A percentile compares a stretch with the other conserved stretches of the same genome.
phyloP scores from a whole-genome alignment of 1,284 basidiomycete species.

The Fomitopsis palustris region DNA sequence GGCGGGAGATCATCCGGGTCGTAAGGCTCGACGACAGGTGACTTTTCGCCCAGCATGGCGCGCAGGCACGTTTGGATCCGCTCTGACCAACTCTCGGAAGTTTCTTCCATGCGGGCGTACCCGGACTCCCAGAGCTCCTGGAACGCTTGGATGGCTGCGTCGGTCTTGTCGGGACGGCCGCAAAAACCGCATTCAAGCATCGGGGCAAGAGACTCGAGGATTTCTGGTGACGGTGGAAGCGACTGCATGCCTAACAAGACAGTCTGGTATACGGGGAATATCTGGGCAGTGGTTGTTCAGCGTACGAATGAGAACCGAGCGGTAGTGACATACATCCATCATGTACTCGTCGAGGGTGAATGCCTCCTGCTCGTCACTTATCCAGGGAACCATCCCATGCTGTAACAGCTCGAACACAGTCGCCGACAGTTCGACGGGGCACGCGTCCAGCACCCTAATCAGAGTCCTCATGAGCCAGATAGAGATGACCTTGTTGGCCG shows the following conservation, averaged over 20 bases:
- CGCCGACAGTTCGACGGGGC: constrained; percentile 43
- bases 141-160: constrained; percentile 43
- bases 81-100: constrained; percentile 47
- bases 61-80: constrained; percentile 17
- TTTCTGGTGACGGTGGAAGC: constrained; percentile 34
- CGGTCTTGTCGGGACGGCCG: constrained; percentile 42
- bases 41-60: constrained; percentile 12
- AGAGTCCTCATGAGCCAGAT: constrained; percentile 62
- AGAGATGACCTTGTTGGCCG: constrained; percentile 45
- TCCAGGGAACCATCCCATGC: constrained; percentile 59
- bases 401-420: constrained; percentile 44
- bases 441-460: constrained; percentile 47
- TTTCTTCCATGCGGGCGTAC: constrained; percentile 37
- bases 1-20: constrained; percentile 12
- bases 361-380: constrained; percentile 51
- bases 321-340: constrained; percentile 45
- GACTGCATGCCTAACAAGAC: constrained; percentile 45
- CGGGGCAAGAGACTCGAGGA: constrained; percentile 41
- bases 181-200: constrained; percentile 53
- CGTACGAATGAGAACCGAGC: neutral
- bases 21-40: constrained; percentile 11
- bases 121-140: constrained; percentile 52
- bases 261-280: constrained; percentile 58
- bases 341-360: constrained; percentile 52
- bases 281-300: constrained; percentile 27